Evolutionary conservation across 108 stramenopile species (phyloP).

Genomic region (Mediolabrus comicus): DNA sequence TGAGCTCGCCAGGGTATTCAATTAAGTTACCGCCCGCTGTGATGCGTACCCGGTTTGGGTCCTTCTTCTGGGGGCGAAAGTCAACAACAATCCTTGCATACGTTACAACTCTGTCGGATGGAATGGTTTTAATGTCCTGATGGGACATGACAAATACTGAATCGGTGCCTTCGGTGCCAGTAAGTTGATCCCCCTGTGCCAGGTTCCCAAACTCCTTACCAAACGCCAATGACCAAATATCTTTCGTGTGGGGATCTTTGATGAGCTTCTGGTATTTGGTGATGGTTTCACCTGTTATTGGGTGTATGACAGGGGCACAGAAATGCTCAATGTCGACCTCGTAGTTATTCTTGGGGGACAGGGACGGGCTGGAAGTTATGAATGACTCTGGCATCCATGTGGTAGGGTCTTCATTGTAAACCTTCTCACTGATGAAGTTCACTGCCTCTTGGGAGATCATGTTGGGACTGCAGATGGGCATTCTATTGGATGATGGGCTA

Average conservation of each 20-base stretch:
- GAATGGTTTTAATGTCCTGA: not conserved
- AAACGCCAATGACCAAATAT: not conserved
- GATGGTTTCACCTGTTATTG: not conserved
- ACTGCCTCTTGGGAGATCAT: too few species aligned
- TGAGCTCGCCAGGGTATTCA: constrained; percentile 5
- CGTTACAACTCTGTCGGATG: constrained; percentile 9
- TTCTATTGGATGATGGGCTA: too few species aligned
- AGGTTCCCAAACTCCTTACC: constrained; percentile 3
- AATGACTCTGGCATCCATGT: too few species aligned
- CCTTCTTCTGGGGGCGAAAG: not conserved
- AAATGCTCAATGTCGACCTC: too few species aligned
- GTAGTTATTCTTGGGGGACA: not conserved
- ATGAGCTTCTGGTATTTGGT: not conserved
- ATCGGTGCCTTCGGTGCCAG: not conserved
- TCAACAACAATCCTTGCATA: not conserved
- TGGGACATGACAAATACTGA: not conserved
- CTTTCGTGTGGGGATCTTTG: not conserved
- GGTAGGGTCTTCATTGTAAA: too few species aligned
- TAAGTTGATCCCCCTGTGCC: not conserved
- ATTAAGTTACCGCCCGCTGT: constrained; percentile 40
- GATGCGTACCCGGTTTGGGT: not conserved
- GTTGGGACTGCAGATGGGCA: too few species aligned
- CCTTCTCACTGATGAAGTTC: too few species aligned
- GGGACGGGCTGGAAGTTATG: not conserved
- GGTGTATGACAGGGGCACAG: not conserved